Evolutionary conservation across 805 yeast species (phyloP), one percentile per base, ranked within the genome.

Genomic region (Tetrapisispora taiwanensis): DNA sequence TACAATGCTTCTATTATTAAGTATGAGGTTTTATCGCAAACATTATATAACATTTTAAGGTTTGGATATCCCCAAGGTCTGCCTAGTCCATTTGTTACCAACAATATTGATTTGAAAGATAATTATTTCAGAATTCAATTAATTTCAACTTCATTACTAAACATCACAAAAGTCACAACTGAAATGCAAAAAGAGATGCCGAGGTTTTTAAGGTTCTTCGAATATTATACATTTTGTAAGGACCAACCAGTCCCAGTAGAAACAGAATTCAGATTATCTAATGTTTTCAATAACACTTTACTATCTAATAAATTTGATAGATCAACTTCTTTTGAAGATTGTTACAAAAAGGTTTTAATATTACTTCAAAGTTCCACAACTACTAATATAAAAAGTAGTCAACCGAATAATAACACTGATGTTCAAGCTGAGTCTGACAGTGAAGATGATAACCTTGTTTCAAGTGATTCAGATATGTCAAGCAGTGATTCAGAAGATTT

Each of bases 111-210:
- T 62, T 65, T 65, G 12, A 79, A 81, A 0, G 74, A 78, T 52
- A 79, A 84, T 53, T 84, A 79, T 55, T 85, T 86, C 61, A 70
- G 95, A 46, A 66, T 86, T 31, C 78, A 77, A 33, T 62, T 88
- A 55, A 61, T 75, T 17, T 56, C 74, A 24, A 58, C 69, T 0
- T 56, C 77, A 5, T 53, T 81, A 17, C 60, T 61, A n/a, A 60
- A 58, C 9, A 36, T 67, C 3, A 47, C 50, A 8, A 53, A 55
- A 32, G 43, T 46, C 8, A 49, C 59, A 12, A 34, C 50, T 6
- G 38, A 48, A 2, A 45, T 58, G 6, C 39, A 32, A 9, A 51
- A 53, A 4, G 64, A 68, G 31, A 40, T 76, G 12, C 52, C 57
- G 0, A 42, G 67, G 0, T 74, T 81, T 46, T 52, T 81, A 46